Evolutionary conservation across 495 filamentous ascomycete species (phyloP), one percentile per base, ranked within the genome.

Genomic region (Aspergillus sclerotioniger): DNA sequence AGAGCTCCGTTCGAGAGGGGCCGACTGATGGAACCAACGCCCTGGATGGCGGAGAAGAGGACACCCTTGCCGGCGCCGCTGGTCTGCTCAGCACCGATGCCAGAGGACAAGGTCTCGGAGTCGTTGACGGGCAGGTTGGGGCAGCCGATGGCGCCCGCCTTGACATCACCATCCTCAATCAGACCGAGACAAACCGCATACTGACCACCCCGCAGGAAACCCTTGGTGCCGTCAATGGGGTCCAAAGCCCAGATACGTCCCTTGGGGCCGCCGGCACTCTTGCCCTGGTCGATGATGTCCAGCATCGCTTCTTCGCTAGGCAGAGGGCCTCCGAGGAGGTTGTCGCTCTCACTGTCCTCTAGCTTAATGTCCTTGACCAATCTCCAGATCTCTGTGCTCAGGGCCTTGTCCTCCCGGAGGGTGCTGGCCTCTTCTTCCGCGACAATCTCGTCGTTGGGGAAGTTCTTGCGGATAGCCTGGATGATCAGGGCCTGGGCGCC

Each of bases 401-500:
- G 74, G 16, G 74, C 69, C 16, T 74, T 73, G 61, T 98, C 85
- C 35, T 84, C 72, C 32, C 90, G 84, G 58, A 98, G 80, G 49
- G 84, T 80, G 60, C 81, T 83, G 0, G 94, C 85, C 69, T 99
- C 95, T 76, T 99, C 94, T 75, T 99, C 94, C 56, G 89, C 94
- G 31, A 97, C 91, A 56, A 98, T 88, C 73, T 91, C 86, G 67
- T 98, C 94, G 13, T 83, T 67, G 39, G 94, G 94, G 79, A 98
- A 98, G 70, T 89, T 90, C 71, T 87, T 82, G 74, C 87, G 84
- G 58, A 98, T 85, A 48, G 94, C 92, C 56, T 85, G 81, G 64
- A 98, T 96, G 68, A 98, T 95, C 60, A 98, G 81, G 37, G 95
- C 95, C 76, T 98, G 94, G 54, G 95, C 94, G 63, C 95, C 95